These are phyloP conservation scores for Ophiobolus disseminans DNA, from an alignment of 2,329 filamentous ascomycete genomes.

Conservation along the genomic window DNA sequence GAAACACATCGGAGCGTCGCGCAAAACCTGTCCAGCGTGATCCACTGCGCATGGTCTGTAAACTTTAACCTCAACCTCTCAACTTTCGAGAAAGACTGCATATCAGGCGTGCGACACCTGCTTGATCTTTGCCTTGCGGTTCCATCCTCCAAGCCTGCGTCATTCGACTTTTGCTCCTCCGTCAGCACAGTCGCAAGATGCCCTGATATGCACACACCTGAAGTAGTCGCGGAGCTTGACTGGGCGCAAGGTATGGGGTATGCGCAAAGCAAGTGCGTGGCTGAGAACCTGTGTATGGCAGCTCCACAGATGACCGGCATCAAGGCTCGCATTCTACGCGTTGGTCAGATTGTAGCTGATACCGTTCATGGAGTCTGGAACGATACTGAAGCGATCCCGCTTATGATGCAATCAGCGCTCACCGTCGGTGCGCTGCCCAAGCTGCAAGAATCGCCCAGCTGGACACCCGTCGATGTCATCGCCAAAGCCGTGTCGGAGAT, in stretches of 20 bases:
- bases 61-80: slow-evolving; percentile 63
- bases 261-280: slow-evolving; percentile 57
- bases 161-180: slow-evolving; percentile 56
- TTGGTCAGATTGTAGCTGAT: slow-evolving; percentile 59
- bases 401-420: slow-evolving; percentile 58
- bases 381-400: slow-evolving; percentile 57
- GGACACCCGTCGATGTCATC: slow-evolving; percentile 42
- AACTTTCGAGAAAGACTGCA: slow-evolving; percentile 58
- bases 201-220: slow-evolving; percentile 27
- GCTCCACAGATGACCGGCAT: slow-evolving; percentile 26
- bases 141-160: slow-evolving; percentile 43
- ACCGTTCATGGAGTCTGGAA: slow-evolving; percentile 58
- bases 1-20: slow-evolving; percentile 19
- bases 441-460: slow-evolving; percentile 48
- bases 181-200: slow-evolving; percentile 53
- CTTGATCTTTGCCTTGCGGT: slow-evolving; percentile 49
- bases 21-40: slow-evolving; percentile 49
- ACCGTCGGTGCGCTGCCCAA: slow-evolving; percentile 56
- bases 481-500: slow-evolving; percentile 35
- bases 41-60: slow-evolving; percentile 63
- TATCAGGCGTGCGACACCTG: slow-evolving; percentile 56
- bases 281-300: slow-evolving; percentile 52
- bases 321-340: slow-evolving; percentile 34
- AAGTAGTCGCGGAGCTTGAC: slow-evolving; percentile 39
- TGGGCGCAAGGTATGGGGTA: slow-evolving; percentile 61